Base-by-base conservation (phyloP, 129 eudicot genomes). In the Smallanthus sonchifolius region DNA sequence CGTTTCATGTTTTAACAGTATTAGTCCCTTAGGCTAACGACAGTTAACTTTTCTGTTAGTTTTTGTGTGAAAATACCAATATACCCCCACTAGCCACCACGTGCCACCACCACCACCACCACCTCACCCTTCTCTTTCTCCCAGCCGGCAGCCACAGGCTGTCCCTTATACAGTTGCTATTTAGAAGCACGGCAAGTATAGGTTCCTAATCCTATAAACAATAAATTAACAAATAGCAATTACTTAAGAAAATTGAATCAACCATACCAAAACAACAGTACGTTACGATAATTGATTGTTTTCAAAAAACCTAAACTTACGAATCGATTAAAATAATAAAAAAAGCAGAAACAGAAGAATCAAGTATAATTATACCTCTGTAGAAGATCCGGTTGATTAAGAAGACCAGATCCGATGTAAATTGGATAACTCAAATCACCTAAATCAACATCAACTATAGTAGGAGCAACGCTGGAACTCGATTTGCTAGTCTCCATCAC, bases 371-470 rank as follows among this genome's bases (percentile, higher is more conserved):
- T 6, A 30, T 77, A 87, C 99, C 96, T 83, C 48, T 88, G 99
- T 2, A 94, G 89, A 38, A 94, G 94, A 51, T 91, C 83, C 9
- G 97, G 97, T 56, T 91, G 87, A 77, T 91, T 78, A 45, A 94
- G 97, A 3, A 94, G 88, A 0, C 96, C 93, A 17, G 99, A 76
- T 49, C 99, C 99, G 10, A 94, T 94, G 43, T 91, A 94, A 62
- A 94, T 94, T 17, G 99, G 99, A 82, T 94, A 94, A 81, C 97
- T 94, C 82, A 97, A 94, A 75, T 88, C 76, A n/a, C 99, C 97
- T 84, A 94, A 81, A 82, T 91, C 83, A 2, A 94, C 99, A 59
- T 91, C 97, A 6, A 94, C 99, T 28, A 82, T 55, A 0, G 91
- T 87, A 55, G 91, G 89, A 67, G 36, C 78, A 10, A 28, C 81